Evolutionary conservation across 805 yeast species (phyloP), one percentile per base, ranked within the genome.

Genomic region (Wickerhamomyces sydowiorum): DNA sequence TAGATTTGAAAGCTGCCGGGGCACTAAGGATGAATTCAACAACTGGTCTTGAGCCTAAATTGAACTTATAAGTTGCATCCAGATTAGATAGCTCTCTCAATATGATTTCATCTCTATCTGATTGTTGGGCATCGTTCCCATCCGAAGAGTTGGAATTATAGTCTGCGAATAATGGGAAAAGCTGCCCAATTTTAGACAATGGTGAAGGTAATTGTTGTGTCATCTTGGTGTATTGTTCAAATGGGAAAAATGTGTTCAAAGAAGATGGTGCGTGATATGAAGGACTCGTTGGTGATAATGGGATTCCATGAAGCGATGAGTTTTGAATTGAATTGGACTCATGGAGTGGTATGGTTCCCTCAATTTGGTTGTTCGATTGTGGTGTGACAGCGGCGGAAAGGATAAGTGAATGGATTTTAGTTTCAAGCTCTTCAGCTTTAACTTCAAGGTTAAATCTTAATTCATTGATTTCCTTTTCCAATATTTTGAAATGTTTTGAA

Each of bases 401-500:
- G 17, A 32, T 13, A 6, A 30, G 10, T 4, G 15, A 15, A 19
- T 20, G 22, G 15, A 40, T 34, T 27, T 43, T 29, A 32, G 31
- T 34, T 12, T 49, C 51, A 21, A 40, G 22, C 7, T 43, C 48
- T 15, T 19, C 10, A 3, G 39, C 34, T 25, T 38, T 46, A 7
- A 21, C 14, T 4, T 43, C 38, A 3, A 48, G 15, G 15, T 42
- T 45, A 17, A 10, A 14, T 22, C 39, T 46, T 17, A 50, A 33
- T n/a, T 45, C 46, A 17, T 47, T 46, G 21, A 52, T 43, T 39
- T 52, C 56, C 31, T 43, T 47, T 30, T 50, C 54, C 21, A 52
- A 35, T 12, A 48, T 46, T 44, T 46, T 50, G 40, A 46, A 48
- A 20, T 50, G 54, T 18, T 46, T 46, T 7, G 47, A 35, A 7